Conservation (phyloP, 306 rosid genomes). For the Cajanus cajan region DNA sequence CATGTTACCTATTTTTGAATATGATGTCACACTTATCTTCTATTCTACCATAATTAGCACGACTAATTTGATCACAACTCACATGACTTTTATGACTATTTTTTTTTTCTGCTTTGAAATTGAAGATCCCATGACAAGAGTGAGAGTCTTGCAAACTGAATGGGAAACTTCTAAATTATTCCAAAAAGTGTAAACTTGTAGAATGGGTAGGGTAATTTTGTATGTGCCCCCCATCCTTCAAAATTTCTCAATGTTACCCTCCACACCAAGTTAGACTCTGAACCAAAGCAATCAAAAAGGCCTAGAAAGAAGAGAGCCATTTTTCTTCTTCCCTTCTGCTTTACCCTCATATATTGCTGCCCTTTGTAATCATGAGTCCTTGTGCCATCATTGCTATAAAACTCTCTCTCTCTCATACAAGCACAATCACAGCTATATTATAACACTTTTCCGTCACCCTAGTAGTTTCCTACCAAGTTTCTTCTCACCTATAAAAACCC, state of each 20-base stretch:
- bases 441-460: constrained; percentile 6
- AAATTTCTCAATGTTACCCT: constrained; percentile 7
- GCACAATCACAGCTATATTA: constrained; percentile 50
- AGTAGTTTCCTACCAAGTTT: neutral
- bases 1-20: constrained; percentile 33
- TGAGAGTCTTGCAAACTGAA: constrained; percentile 35
- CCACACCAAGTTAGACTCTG: neutral
- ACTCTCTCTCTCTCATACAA: constrained; percentile 44
- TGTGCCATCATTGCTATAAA: constrained; percentile 78
- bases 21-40: constrained; percentile 38
- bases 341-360: constrained; percentile 53
- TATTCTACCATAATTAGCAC: constrained; percentile 44
- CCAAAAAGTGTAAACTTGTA: constrained; percentile 32
- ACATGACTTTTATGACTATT: constrained; percentile 29
- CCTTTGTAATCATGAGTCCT: constrained; percentile 80
- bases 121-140: constrained; percentile 22
- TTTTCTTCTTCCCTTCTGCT: constrained; percentile 49
- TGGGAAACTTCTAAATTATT: constrained; percentile 42
- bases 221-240: constrained; percentile 30
- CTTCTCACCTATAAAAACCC: constrained; percentile 45
- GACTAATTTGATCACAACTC: constrained; percentile 29
- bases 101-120: constrained; percentile 25
- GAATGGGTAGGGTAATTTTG: constrained; percentile 33
- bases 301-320: constrained; percentile 34
- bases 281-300: constrained; percentile 30